Base-by-base conservation (phyloP, 192 early-diverging fungal species). In the Linnemannia schmuckeri region DNA sequence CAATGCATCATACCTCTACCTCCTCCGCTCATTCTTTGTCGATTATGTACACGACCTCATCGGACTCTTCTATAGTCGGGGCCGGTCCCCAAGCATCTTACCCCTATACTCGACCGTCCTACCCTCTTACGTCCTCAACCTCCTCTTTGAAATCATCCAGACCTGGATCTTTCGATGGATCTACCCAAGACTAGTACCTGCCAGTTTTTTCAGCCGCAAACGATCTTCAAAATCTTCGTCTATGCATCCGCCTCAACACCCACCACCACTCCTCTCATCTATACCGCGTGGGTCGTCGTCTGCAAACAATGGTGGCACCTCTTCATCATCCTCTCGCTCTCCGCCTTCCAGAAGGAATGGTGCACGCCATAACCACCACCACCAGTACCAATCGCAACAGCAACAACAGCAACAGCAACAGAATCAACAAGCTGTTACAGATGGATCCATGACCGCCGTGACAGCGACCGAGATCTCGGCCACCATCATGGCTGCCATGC, bases 111-210 rank as follows among this genome's bases (percentile, higher is more conserved):
- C 85, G 44, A 87, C 85, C 18, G 85, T 87, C 6, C 68, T 87
- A 2, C 85, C 85, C 9, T 87, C 85, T 5, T 87, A 87, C 75
- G 74, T 81, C 52, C 72, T 87, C 27, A 87, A 87, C 44, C 54
- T 87, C 2, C 70, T 87, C 4, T 87, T 87, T 78, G 85, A 87
- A 15, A 87, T 87, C 47, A 81, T 87, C 22, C 85, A 87, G 52
- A 87, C 85, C 8, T 87, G 85, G 85, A 81, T 87, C 41, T 87
- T 87, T 41, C 70, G 85, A 18, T 87, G 85, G 85, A 87, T 87
- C 52, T 81, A 87, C 54, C 85, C 85, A n/a, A 70, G 70, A 22
- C 52, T 87, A 18, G 85, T 87, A 0, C 85, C 85, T 8, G 72
- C 79, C 10, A 78, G 63, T 33, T 75, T 81, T 20, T 87, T 81